Evolutionary conservation across 306 rosid genomes (phyloP), one percentile per base, ranked within the genome.

Genomic region (Argentina anserina): DNA sequence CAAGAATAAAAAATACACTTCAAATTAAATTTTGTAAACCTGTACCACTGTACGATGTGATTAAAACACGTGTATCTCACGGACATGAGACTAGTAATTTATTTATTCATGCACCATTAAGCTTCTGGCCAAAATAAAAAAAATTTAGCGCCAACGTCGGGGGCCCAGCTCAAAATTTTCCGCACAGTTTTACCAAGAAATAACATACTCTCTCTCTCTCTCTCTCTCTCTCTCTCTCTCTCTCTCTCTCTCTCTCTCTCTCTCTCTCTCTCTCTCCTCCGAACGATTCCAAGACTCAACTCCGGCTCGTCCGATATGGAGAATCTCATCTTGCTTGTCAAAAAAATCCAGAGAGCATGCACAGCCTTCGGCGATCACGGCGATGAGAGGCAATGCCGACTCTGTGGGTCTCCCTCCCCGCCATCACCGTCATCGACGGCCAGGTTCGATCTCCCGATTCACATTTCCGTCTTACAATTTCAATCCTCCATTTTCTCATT

Each of bases 361-460:
- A 93, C 98, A 12, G 93, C 89, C 17, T 82, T 93, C 14, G 98
- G 98, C 4, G 98, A 93, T 73, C 85, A 93, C 68, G 98, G 97
- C 15, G 97, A 92, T 42, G 98, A 93, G 81, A 90, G 93, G 80
- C 93, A 67, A 86, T 83, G 75, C 84, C 86, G 15, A 79, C 98
- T 40, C 98, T 93, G 36, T 93, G 98, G 97, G 98, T 90, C 78
- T 93, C 97, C 70, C 89, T 93, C 70, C 98, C 98, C 26, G 77
- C 96, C 66, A 92, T 90, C 56, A 97, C 98, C 34, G 98, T 93
- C 72, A 96, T 90, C 66, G 98, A 97, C 20, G 98, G 98, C 75
- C 98, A 93, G 93, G 97, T 83, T 15, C 33, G 43, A 47, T 79
- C 56, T 62, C n/a, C 69, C 34, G 49, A 11, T n/a, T 7, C 69